A percentile compares a stretch with the other conserved stretches of the same genome.
These are phyloP conservation scores for Nitzschia palea DNA, from an alignment of 108 stramenopile genomes.

Conservation along the genomic window DNA sequence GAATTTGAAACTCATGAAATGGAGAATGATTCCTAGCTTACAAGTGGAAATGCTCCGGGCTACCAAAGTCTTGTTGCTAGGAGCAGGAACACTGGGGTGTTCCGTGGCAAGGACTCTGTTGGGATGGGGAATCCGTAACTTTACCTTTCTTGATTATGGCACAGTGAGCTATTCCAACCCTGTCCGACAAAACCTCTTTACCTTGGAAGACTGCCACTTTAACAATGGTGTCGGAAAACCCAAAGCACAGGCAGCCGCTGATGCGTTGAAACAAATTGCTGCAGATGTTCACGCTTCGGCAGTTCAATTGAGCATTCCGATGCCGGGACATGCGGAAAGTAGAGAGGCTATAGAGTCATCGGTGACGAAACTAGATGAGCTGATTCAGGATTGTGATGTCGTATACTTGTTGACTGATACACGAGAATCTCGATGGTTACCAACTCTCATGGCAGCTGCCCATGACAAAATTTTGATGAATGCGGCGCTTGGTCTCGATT, in stretches of 20 bases:
- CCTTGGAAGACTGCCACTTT: slow-evolving; percentile 84
- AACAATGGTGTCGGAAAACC: slow-evolving; percentile 57
- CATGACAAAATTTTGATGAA: slow-evolving; percentile 90
- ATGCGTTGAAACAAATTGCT: slow-evolving; percentile 77
- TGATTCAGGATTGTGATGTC: slow-evolving; percentile 87
- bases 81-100: slow-evolving; percentile 98
- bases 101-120: slow-evolving; percentile 89
- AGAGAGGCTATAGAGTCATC: slow-evolving; percentile 53
- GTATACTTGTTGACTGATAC: slow-evolving; percentile 96
- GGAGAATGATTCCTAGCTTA: slow-evolving; percentile 92
- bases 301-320: slow-evolving; percentile 90
- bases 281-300: slow-evolving; percentile 84
- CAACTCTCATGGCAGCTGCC: slow-evolving; percentile 93
- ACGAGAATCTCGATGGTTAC: slow-evolving; percentile 97
- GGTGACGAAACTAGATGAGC: slow-evolving; percentile 62
- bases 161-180: slow-evolving; percentile 96
- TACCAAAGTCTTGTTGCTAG: slow-evolving; percentile 88
- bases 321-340: slow-evolving; percentile 95
- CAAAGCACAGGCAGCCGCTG: slow-evolving; percentile 95
- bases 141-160: slow-evolving; percentile 96
- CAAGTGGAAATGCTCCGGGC: slow-evolving; percentile 72
- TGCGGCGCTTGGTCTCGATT: slow-evolving; percentile 95
- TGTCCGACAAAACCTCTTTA: slow-evolving; percentile 95
- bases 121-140: slow-evolving; percentile 96
- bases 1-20: slow-evolving; percentile 98